phyloP scores from a whole-genome alignment of 371 early-diverging fungal species.

The Actinomucor elegans region DNA sequence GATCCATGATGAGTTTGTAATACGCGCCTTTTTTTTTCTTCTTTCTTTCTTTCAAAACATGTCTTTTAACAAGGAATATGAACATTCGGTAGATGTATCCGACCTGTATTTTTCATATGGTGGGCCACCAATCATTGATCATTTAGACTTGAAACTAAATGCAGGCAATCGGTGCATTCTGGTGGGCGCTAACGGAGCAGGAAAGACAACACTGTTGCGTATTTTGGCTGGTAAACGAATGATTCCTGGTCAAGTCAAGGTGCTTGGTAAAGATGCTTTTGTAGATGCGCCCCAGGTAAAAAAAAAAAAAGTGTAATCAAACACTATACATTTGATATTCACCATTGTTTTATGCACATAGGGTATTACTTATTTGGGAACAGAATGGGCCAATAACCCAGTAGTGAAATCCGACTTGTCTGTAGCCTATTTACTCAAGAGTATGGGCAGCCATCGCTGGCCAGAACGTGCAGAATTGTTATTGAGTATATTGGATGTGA shows the following conservation, averaged over 20 bases:
- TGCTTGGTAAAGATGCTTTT: conserved; percentile 68
- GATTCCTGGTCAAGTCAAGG: conserved; percentile 54
- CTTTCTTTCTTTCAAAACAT: not conserved
- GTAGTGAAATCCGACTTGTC: conserved; percentile 61
- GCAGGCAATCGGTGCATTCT: conserved; percentile 65
- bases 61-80: conserved; percentile 10
- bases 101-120: conserved; percentile 63
- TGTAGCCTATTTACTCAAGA: conserved; percentile 67
- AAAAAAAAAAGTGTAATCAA: not conserved
- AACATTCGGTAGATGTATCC: conserved; percentile 28
- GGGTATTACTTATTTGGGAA: conserved; percentile 79
- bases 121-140: conserved; percentile 55
- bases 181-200: conserved; percentile 67
- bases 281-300: conserved; percentile 53
- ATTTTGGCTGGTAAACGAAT: conserved; percentile 73
- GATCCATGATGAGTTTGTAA: too few species aligned
- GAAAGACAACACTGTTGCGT: conserved; percentile 65
- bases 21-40: not conserved
- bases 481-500: conserved; percentile 69
- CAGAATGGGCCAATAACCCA: conserved; percentile 75
- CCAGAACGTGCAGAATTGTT: conserved; percentile 62
- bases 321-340: not conserved
- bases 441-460: conserved; percentile 66
- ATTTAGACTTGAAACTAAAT: conserved; percentile 52
- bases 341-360: conserved; percentile 7